Evolutionary conservation across 2,329 filamentous ascomycete genomes (phyloP).

Genomic region (Xylariaceae sp.): DNA sequence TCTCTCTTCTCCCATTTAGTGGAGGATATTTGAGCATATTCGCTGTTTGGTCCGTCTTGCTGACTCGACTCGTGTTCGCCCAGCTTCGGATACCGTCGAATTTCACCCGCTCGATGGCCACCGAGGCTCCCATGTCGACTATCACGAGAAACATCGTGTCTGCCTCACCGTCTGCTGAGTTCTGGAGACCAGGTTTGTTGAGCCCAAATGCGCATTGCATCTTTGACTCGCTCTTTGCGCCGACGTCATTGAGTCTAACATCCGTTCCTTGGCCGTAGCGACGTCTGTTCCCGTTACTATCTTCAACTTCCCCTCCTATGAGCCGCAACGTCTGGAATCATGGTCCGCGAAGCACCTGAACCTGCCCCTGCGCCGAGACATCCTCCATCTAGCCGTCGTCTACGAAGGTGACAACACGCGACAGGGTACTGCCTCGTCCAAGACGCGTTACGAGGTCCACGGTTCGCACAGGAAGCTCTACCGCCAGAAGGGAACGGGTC

Average conservation of each 20-base stretch:
- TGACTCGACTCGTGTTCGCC: slow-evolving; percentile 8
- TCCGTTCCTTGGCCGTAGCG: slow-evolving; percentile 34
- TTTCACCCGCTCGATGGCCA: slow-evolving; percentile 54
- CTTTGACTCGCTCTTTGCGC: neutral
- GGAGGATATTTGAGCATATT: neutral
- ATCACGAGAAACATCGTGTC: slow-evolving; percentile 35
- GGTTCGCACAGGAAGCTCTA: slow-evolving; percentile 78
- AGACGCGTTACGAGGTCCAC: slow-evolving; percentile 76
- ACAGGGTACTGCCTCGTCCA: slow-evolving; percentile 77
- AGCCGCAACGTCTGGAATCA: slow-evolving; percentile 70
- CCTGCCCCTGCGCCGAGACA: slow-evolving; percentile 81
- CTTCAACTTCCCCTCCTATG: slow-evolving; percentile 83
- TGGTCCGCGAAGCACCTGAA: slow-evolving; percentile 80
- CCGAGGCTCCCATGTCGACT: slow-evolving; percentile 40
- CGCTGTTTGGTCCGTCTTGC: neutral
- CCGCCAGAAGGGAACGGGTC: slow-evolving; percentile 81
- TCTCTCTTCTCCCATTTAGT: neutral
- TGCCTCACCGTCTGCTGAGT: slow-evolving; percentile 30
- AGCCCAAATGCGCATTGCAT: neutral
- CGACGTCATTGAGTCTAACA: slow-evolving; percentile 8
- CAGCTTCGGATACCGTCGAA: slow-evolving; percentile 30
- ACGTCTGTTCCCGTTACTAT: slow-evolving; percentile 74
- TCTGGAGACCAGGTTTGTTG: slow-evolving; percentile 43
- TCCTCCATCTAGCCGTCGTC: slow-evolving; percentile 85
- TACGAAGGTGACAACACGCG: slow-evolving; percentile 88